These are phyloP conservation scores for Vitis cinerea DNA, from an alignment of 164 flowering plant genomes.

Conservation along the genomic window DNA sequence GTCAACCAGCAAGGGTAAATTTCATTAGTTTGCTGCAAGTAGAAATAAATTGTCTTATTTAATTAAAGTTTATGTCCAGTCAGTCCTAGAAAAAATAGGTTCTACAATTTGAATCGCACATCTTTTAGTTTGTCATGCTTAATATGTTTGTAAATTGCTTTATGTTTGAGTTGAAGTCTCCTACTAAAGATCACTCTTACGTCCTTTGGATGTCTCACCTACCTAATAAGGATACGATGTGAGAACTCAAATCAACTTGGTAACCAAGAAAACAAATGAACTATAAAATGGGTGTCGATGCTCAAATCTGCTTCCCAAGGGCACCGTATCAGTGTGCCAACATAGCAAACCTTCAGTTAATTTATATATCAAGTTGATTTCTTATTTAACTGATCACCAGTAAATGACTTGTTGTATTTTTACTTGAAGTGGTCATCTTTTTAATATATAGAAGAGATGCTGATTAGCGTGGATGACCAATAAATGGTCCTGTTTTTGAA, in stretches of 20 bases:
- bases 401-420: no score
- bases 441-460: no score
- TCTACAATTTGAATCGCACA: no score
- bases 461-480: no score
- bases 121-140: no score
- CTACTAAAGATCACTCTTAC: neutral
- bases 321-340: neutral
- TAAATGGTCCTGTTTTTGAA: no score
- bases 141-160: no score
- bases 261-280: neutral
- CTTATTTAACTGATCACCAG: no score
- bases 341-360: neutral
- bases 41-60: neutral
- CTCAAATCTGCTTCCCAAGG: neutral
- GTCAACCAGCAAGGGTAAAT: conserved; percentile 61
- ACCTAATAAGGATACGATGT: neutral
- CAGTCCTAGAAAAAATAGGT: no score
- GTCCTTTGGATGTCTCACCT: neutral
- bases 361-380: no score
- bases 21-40: neutral
- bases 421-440: no score
- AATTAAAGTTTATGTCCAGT: neutral
- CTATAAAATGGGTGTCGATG: neutral
- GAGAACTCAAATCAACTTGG: neutral
- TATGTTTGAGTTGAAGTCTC: neutral